Evolutionary conservation across 1,139 yeast genomes (phyloP).

Genomic region (Taphrina deformans): DNA sequence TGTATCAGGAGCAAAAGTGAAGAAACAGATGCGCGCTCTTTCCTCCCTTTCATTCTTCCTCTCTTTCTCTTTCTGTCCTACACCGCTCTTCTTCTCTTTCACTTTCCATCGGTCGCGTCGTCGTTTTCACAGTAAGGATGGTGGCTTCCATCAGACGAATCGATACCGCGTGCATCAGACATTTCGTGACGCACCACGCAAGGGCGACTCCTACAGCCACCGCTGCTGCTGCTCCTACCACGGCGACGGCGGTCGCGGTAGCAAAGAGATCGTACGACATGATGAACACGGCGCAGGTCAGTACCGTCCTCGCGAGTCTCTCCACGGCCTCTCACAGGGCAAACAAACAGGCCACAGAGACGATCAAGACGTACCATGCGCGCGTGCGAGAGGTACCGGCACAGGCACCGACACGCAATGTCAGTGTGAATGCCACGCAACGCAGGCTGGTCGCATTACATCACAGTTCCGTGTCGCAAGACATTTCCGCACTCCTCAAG

Average conservation of each 20-base stretch:
- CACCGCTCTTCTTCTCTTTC: too few species aligned
- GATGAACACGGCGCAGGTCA: constrained; percentile 7
- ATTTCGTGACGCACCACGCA: constrained; percentile 3
- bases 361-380: not conserved
- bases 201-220: not conserved
- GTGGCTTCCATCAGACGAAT: not conserved
- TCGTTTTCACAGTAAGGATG: too few species aligned
- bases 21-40: too few species aligned
- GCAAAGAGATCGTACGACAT: too few species aligned
- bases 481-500: not conserved
- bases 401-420: not conserved
- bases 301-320: not conserved
- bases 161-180: constrained; percentile 3
- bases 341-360: not conserved
- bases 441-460: not conserved
- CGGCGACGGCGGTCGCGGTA: too few species aligned
- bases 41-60: not conserved
- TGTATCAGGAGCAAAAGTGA: too few species aligned
- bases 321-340: not conserved
- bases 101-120: too few species aligned
- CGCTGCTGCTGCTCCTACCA: too few species aligned
- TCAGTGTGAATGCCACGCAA: not conserved
- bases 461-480: constrained; percentile 13
- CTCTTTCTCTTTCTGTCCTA: not conserved
- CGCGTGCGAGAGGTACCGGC: not conserved